These are phyloP conservation scores for Mycena polygramma DNA, from an alignment of 768 basidiomycete genomes.

Conservation along the genomic window DNA sequence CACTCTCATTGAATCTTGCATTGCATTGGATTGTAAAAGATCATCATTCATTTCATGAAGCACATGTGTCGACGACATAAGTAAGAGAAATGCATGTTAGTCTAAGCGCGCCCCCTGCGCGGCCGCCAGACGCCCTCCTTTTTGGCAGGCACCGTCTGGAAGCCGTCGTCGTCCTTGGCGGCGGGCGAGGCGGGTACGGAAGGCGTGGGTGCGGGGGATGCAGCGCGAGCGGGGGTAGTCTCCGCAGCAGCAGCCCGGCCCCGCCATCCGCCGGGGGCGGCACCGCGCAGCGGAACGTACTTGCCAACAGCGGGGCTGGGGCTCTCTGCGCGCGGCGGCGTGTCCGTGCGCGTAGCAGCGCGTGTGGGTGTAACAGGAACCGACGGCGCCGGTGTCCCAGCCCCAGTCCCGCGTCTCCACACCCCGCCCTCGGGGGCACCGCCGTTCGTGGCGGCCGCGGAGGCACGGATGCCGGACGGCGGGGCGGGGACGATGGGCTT, in stretches of 20 bases:
- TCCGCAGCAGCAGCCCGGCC: slow-evolving; percentile 60
- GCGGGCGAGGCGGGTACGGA: slow-evolving; percentile 38
- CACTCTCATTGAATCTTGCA: slow-evolving; percentile 17
- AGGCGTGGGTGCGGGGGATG: slow-evolving; percentile 50
- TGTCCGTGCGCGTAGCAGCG: slow-evolving; percentile 44
- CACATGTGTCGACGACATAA: slow-evolving; percentile 15
- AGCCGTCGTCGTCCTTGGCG: slow-evolving; percentile 76
- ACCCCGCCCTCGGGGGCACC: slow-evolving; percentile 38
- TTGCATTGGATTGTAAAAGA: background rate
- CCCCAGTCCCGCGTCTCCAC: slow-evolving; percentile 47
- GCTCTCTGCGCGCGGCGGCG: slow-evolving; percentile 68
- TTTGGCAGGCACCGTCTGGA: slow-evolving; percentile 66
- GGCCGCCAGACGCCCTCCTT: slow-evolving; percentile 55
- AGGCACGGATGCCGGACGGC: slow-evolving; percentile 41
- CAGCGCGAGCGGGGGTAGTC: slow-evolving; percentile 40
- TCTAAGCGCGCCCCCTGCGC: slow-evolving; percentile 39
- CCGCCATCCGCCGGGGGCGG: slow-evolving; percentile 66
- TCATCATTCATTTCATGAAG: slow-evolving; percentile 9
- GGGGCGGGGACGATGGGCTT: slow-evolving; percentile 45
- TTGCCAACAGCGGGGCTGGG: slow-evolving; percentile 61
- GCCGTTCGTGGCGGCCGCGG: slow-evolving; percentile 37
- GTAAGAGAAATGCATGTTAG: background rate
- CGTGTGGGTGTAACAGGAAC: slow-evolving; percentile 46
- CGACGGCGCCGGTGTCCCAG: slow-evolving; percentile 43
- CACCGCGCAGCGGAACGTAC: slow-evolving; percentile 55